Percentiles rank a stretch among this genome's conserved stretches.
These are phyloP conservation scores for Tetrapyrgos nigripes DNA, from an alignment of 1,284 basidiomycete genomes.

Conservation along the genomic window DNA sequence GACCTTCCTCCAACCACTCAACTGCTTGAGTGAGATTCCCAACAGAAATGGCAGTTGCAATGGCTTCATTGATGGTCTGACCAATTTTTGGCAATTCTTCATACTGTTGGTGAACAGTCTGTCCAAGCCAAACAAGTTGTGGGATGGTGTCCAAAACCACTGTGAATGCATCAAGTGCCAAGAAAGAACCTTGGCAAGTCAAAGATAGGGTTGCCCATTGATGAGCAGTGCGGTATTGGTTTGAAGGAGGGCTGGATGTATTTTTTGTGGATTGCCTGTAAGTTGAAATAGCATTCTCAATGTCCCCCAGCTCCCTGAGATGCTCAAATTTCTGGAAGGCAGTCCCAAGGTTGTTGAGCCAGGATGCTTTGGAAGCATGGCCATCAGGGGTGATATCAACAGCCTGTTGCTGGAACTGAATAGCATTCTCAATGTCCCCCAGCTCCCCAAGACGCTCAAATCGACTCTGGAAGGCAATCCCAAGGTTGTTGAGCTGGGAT, in stretches of 20 bases:
- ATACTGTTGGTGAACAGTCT: not conserved
- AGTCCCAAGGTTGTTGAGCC: conserved; percentile 7
- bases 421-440: not conserved
- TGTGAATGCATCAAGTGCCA: not conserved
- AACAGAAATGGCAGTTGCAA: not conserved
- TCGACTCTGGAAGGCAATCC: not conserved
- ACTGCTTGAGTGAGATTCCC: not conserved
- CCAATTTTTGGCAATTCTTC: not conserved
- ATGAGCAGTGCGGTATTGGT: not conserved
- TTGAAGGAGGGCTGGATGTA: not conserved
- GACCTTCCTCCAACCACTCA: conserved; percentile 13
- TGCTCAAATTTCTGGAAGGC: conserved; percentile 5
- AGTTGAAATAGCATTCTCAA: conserved; percentile 7
- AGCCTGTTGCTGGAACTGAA: not conserved
- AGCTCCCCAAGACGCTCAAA: not conserved
- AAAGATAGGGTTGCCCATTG: not conserved
- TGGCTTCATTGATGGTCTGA: not conserved
- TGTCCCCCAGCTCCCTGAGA: conserved; percentile 9
- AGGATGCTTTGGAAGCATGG: not conserved
- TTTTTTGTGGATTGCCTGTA: not conserved
- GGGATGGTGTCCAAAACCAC: conserved; percentile 5
- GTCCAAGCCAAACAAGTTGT: conserved; percentile 7
- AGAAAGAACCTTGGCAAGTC: not conserved
- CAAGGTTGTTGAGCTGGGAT: not conserved
- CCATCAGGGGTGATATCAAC: conserved; percentile 8